A percentile compares a stretch with the other conserved stretches of the same genome.
Conservation (phyloP, 441 rosid species). For the Dalechampia spathulata region DNA sequence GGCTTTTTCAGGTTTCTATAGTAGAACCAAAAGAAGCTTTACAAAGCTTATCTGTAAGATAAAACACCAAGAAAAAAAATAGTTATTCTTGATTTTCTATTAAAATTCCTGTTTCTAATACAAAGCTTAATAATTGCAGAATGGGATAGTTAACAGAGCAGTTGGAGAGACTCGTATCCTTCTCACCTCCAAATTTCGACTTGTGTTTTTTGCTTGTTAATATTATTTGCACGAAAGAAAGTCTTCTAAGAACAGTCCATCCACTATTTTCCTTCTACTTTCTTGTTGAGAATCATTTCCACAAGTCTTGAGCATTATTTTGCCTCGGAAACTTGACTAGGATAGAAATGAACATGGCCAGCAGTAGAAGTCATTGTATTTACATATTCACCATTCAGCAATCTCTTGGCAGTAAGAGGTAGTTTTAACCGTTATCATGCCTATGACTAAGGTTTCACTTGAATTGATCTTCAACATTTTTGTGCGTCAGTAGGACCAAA, state of each 20-base stretch:
- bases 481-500: slow-evolving; percentile 38
- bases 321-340: slow-evolving; percentile 28
- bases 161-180: slow-evolving; percentile 95
- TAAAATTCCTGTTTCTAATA: slow-evolving; percentile 21
- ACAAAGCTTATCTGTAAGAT: slow-evolving; percentile 62
- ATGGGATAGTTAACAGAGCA: slow-evolving; percentile 70
- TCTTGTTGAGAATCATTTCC: background rate
- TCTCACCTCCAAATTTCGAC: background rate
- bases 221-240: background rate
- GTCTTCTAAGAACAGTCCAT: background rate
- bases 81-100: slow-evolving; percentile 11
- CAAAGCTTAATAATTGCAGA: slow-evolving; percentile 35
- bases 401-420: slow-evolving; percentile 52
- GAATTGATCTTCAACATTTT: slow-evolving; percentile 8
- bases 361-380: slow-evolving; percentile 87
- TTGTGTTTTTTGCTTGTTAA: background rate
- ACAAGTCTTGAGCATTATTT: slow-evolving; percentile 7
- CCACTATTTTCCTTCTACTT: background rate
- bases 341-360: slow-evolving; percentile 81
- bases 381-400: slow-evolving; percentile 65
- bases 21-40: slow-evolving; percentile 55
- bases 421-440: slow-evolving; percentile 1
- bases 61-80: slow-evolving; percentile 3
- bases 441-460: background rate
- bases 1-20: slow-evolving; percentile 38